Evolutionary conservation across 257 asterid genomes (phyloP), one percentile per base, ranked within the genome.

Genomic region (Lithospermum erythrorhizon): DNA sequence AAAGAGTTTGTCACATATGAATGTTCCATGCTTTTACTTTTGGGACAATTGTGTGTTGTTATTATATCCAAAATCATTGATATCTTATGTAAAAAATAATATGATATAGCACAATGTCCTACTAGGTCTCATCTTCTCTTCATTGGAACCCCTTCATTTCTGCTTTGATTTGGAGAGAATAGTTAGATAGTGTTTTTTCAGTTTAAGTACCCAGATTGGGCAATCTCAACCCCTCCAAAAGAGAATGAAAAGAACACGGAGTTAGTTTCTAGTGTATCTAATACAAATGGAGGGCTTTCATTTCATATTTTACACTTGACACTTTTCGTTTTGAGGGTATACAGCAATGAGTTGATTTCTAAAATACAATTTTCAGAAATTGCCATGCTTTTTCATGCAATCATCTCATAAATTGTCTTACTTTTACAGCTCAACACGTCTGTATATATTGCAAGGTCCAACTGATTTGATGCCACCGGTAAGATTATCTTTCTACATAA

Each of bases 401-500:
- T 53, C 52, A 53, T 27, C 37, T 60, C 66, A 30, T 64, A 37
- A 67, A 48, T 45, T 35, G 55, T 25, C 64, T 68, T 68, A 29
- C 60, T 72, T 73, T 54, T 60, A 58, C 87, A 91, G 98, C 59
- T 91, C 98, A 29, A 76, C 98, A 35, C 89, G 98, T 79, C 75
- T 91, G 58, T 91, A 88, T 71, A 78, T 91, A 73, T 86, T 91
- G 55, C 95, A 88, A 84, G 97, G 98, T 21, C 98, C 98, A 58
- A 32, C 80, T 47, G 97, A 85, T 53, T 75, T 91, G 87, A 91
- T 91, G 98, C 95, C 84, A 14, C 86, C 77, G 58, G 98, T 91
- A 80, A 81, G 90, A 61, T 30, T 56, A 14, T 20, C 57, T 21
- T 32, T 62, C 45, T 0, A 21, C 10, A 24, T 13, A 22, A 11